These are phyloP conservation scores for Westerdykella aurantiaca DNA, from an alignment of 2,329 filamentous ascomycete genomes.

Conservation along the genomic window DNA sequence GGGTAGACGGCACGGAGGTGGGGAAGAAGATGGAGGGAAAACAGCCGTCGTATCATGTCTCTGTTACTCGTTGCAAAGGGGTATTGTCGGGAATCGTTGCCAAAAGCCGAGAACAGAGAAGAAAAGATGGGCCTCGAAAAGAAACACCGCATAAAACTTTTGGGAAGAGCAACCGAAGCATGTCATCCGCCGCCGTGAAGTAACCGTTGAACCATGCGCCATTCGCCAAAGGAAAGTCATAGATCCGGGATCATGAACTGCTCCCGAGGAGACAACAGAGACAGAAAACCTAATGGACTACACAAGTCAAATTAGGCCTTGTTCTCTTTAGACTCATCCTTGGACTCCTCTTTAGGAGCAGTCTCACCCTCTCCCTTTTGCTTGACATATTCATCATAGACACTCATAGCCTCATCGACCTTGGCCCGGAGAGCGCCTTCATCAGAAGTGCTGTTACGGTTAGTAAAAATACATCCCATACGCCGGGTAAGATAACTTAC, in stretches of 20 bases:
- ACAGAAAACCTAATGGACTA: conserved; percentile 20
- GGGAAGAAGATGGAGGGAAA: conserved; percentile 6
- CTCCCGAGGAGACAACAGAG: conserved; percentile 17
- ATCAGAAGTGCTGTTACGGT: conserved; percentile 68
- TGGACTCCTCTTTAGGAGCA: conserved; percentile 30
- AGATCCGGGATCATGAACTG: conserved; percentile 16
- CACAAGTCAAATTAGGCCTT: conserved; percentile 35
- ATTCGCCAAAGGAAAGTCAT: conserved; percentile 31
- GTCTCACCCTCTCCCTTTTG: conserved; percentile 51
- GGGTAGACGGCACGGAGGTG: conserved; percentile 15
- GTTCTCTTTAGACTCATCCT: conserved; percentile 46
- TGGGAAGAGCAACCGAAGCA: conserved; percentile 2
- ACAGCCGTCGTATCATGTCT: conserved; percentile 11
- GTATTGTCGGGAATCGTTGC: not conserved
- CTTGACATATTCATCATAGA: conserved; percentile 99
- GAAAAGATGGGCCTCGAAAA: conserved; percentile 4
- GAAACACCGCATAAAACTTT: conserved; percentile 31
- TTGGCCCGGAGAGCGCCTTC: conserved; percentile 84
- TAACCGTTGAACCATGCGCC: conserved; percentile 29
- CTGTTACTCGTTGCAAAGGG: not conserved
- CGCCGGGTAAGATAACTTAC: conserved; percentile 56
- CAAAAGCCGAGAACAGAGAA: conserved; percentile 2
- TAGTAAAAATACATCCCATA: conserved; percentile 16
- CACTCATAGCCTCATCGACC: conserved; percentile 93
- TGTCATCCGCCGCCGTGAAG: too few relatives aligned